Evolutionary conservation across 805 yeast genomes (phyloP).

Genomic region (Torulaspora quercuum): DNA sequence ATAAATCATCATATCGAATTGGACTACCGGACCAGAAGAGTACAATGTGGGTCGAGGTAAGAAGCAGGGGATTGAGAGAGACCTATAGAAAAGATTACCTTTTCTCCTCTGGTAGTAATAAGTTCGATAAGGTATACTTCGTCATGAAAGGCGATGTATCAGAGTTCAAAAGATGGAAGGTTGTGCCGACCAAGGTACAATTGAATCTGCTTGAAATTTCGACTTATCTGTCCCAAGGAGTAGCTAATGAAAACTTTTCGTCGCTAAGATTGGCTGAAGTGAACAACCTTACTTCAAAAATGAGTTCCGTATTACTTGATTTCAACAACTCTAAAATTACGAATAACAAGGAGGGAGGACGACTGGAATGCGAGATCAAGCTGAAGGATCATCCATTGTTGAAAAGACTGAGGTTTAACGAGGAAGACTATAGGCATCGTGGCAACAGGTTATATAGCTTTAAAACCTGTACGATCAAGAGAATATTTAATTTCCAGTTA

Average conservation of each 20-base stretch:
- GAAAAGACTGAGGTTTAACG: slow-evolving; percentile 28
- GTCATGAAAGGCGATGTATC: slow-evolving; percentile 16
- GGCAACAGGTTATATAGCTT: slow-evolving; percentile 35
- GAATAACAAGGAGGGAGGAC: slow-evolving; percentile 7
- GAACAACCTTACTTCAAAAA: slow-evolving; percentile 10
- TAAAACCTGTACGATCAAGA: slow-evolving; percentile 30
- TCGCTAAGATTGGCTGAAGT: slow-evolving; percentile 28
- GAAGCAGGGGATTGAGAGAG: slow-evolving; percentile 21
- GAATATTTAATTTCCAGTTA: slow-evolving; percentile 31
- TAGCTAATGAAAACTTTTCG: slow-evolving; percentile 32
- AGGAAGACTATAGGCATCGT: slow-evolving; percentile 34
- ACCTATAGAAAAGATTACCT: slow-evolving; percentile 26
- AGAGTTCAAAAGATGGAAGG: slow-evolving; percentile 9
- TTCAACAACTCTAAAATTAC: slow-evolving; percentile 5
- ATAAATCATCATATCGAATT: slow-evolving; percentile 21
- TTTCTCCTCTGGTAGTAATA: slow-evolving; percentile 26
- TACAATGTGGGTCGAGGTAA: slow-evolving; percentile 28
- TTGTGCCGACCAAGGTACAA: slow-evolving; percentile 23
- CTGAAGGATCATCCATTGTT: slow-evolving; percentile 24
- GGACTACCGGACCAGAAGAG: slow-evolving; percentile 23
- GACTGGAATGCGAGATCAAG: slow-evolving; percentile 24
- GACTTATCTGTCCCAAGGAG: slow-evolving; percentile 31
- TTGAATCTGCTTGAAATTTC: slow-evolving; percentile 31
- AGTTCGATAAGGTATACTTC: slow-evolving; percentile 27
- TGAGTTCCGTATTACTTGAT: slow-evolving; percentile 8